Conservation (phyloP, 805 yeast species). For the Candida nitratophila region DNA sequence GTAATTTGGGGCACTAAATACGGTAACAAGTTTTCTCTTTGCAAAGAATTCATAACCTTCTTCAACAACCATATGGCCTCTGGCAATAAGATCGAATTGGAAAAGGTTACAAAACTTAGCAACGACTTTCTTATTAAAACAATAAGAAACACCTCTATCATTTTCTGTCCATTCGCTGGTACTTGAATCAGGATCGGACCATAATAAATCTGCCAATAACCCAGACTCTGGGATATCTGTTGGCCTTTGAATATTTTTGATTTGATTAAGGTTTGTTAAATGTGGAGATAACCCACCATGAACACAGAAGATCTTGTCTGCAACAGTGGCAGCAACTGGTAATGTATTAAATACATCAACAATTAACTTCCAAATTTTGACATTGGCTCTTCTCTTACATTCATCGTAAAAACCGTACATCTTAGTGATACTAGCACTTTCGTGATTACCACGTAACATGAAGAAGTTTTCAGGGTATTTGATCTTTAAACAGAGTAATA, state of each 20-base stretch:
- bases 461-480: constrained; percentile 56
- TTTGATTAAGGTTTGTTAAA: constrained; percentile 55
- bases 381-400: constrained; percentile 44
- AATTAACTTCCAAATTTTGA: constrained; percentile 43
- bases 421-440: constrained; percentile 50
- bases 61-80: constrained; percentile 89
- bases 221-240: constrained; percentile 83
- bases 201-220: constrained; percentile 64
- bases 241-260: constrained; percentile 67
- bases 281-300: constrained; percentile 77
- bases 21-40: constrained; percentile 66
- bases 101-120: constrained; percentile 58
- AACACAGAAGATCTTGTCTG: constrained; percentile 50
- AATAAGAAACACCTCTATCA: constrained; percentile 77
- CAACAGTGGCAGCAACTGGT: constrained; percentile 57
- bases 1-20: constrained; percentile 78
- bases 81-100: constrained; percentile 67
- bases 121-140: constrained; percentile 70
- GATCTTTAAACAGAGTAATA: constrained; percentile 46
- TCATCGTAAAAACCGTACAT: constrained; percentile 58
- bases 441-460: constrained; percentile 55
- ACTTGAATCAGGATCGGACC: constrained; percentile 71
- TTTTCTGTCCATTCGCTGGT: constrained; percentile 63
- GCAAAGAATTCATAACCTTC: constrained; percentile 83
- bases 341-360: constrained; percentile 52